Evolutionary conservation across 768 basidiomycete genomes (phyloP).

Genomic region (Rubroboletus satanas): DNA sequence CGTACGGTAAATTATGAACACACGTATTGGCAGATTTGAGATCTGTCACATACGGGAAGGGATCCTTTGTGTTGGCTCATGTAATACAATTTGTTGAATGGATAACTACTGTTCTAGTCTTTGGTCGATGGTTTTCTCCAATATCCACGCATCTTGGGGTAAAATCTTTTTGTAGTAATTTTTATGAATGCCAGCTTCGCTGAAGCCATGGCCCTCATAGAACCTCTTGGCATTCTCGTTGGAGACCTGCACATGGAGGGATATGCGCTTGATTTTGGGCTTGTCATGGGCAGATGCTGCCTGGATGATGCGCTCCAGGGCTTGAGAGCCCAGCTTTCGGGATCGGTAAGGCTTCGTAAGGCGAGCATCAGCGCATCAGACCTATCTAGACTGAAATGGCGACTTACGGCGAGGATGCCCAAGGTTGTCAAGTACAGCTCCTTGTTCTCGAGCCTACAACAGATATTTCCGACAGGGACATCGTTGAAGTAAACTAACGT

Average conservation of each 20-base stretch:
- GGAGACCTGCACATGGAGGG: slow-evolving; percentile 84
- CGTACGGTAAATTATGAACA: slow-evolving; percentile 30
- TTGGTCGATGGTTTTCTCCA: slow-evolving; percentile 55
- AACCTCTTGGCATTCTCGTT: slow-evolving; percentile 75
- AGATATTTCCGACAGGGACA: slow-evolving; percentile 84
- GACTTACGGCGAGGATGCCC: slow-evolving; percentile 80
- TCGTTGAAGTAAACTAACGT: slow-evolving; percentile 86
- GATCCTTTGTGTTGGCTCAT: slow-evolving; percentile 11
- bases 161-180: slow-evolving; percentile 88
- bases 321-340: slow-evolving; percentile 67
- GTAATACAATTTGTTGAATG: slow-evolving; percentile 25
- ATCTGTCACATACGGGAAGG: slow-evolving; percentile 11
- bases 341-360: slow-evolving; percentile 75
- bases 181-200: slow-evolving; percentile 57
- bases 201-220: slow-evolving; percentile 82
- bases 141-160: slow-evolving; percentile 83
- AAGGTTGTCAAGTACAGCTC: slow-evolving; percentile 82
- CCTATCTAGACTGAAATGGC: slow-evolving; percentile 7
- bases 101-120: slow-evolving; percentile 23
- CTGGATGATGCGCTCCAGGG: slow-evolving; percentile 61
- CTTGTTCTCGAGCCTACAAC: slow-evolving; percentile 75
- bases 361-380: slow-evolving; percentile 14
- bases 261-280: slow-evolving; percentile 65
- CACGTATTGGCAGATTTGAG: slow-evolving; percentile 14
- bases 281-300: slow-evolving; percentile 58